These are phyloP conservation scores for Pisolithus marmoratus DNA, from an alignment of 768 basidiomycete species.

Conservation along the genomic window DNA sequence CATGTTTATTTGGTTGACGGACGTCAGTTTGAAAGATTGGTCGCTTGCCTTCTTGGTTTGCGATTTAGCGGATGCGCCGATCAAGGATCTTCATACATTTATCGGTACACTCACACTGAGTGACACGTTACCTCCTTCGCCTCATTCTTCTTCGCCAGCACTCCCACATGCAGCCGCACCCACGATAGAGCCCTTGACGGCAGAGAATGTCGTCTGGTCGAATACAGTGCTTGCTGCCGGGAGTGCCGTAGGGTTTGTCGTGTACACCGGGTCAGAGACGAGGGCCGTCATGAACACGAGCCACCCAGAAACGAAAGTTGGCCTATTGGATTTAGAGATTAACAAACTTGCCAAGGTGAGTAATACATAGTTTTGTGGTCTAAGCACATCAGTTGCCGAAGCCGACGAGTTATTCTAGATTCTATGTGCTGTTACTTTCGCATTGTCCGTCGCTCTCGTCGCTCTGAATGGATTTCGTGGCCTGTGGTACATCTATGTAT, in stretches of 20 bases:
- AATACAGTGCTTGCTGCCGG: constrained; percentile 98
- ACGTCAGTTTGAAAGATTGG: neutral
- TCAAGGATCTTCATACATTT: constrained; percentile 95
- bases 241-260: constrained; percentile 84
- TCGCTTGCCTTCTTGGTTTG: neutral
- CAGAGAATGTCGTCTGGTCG: constrained; percentile 94
- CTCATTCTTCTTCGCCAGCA: constrained; percentile 14
- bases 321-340: constrained; percentile 88
- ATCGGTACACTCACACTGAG: constrained; percentile 86
- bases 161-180: constrained; percentile 32
- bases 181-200: constrained; percentile 79
- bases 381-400: neutral
- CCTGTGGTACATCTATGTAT: constrained; percentile 92
- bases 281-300: constrained; percentile 99
- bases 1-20: neutral
- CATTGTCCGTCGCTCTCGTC: constrained; percentile 83
- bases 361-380: neutral
- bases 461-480: constrained; percentile 96
- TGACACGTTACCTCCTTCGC: constrained; percentile 6
- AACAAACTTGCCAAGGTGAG: constrained; percentile 90
- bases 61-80: constrained; percentile 78
- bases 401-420: constrained; percentile 47
- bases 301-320: constrained; percentile 92
- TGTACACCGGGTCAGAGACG: constrained; percentile 94
- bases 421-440: constrained; percentile 90